These are phyloP conservation scores for Mycena venus DNA, from an alignment of 768 basidiomycete genomes.

Conservation along the genomic window DNA sequence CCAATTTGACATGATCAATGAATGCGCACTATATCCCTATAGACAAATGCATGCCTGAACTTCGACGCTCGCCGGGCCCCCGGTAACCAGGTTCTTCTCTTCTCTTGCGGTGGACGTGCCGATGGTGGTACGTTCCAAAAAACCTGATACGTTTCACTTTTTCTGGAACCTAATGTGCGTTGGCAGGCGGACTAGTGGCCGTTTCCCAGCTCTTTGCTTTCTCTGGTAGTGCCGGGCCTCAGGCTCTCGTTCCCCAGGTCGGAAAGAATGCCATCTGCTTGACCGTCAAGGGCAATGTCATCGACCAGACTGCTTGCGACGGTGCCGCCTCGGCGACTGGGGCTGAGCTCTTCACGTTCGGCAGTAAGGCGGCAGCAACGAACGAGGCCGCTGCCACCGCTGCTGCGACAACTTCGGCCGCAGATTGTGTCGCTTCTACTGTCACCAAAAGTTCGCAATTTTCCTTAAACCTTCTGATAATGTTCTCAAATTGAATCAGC, in stretches of 20 bases:
- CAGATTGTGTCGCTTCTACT: background rate
- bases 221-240: conserved; percentile 30
- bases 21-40: background rate
- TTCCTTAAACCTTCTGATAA: background rate
- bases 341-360: conserved; percentile 38
- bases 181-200: conserved; percentile 25
- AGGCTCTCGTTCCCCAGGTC: conserved; percentile 32
- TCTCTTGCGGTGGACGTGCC: conserved; percentile 42
- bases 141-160: background rate
- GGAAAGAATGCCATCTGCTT: conserved; percentile 33
- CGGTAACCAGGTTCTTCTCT: conserved; percentile 40
- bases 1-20: background rate
- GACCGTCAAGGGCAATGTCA: conserved; percentile 24
- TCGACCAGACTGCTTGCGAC: conserved; percentile 37
- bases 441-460: background rate
- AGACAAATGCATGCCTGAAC: conserved; percentile 42
- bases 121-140: conserved; percentile 39
- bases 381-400: background rate
- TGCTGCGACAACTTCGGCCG: conserved; percentile 1
- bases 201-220: conserved; percentile 41
- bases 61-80: conserved; percentile 32
- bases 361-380: background rate
- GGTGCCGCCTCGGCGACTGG: conserved; percentile 28
- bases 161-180: background rate
- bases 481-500: background rate